Base-by-base conservation (phyloP, 257 asterid species). In the Prunella vulgaris region DNA sequence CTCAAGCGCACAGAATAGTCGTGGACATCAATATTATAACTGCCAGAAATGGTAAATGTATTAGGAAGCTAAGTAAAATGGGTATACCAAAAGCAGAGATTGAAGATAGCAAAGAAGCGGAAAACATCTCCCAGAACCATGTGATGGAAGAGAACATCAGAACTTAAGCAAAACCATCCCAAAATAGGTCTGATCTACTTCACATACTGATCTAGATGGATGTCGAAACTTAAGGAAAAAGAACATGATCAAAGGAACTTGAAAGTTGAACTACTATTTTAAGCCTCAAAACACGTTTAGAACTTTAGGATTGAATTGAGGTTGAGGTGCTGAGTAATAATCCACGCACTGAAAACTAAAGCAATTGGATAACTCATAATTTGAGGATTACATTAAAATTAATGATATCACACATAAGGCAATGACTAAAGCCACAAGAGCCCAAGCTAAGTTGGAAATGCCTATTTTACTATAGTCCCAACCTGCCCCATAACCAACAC, bases 1-100 rank as follows among this genome's bases (percentile, higher is more conserved):
- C 63, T 89, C 92, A 94, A 74, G 32, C 97, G 97, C 75, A 94
- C 99, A 6, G 95, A 72, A 70, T 94, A 94, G 86, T 94, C 99
- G 68, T 94, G 99, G 60, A 81, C 89, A 64, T 91, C 99, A 65
- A 94, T 94, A 74, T 91, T 94, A 70, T 85, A 94, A 60, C 99
- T 94, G 99, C 79, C 82, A 81, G 14, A 69, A 52, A 69, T 65
- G 61, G 46, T 28, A 49, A 24, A 48, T 54, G 63, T 22, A 49
- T 63, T 51, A 74, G 69, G 28, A 48, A 37, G 24, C 71, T 35
- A 32, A 27, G 32, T 10, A 52, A 1, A 69, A 62, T 2, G 49
- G 61, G 14, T 35, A 7, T 13, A 44, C 44, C 10, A 38, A 57
- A 44, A 2, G 15, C 9, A 15, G 32, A 20, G 17, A 58, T 44